Conservation (phyloP, 1,284 basidiomycete species). For the Cryptococcus hybrid region DNA sequence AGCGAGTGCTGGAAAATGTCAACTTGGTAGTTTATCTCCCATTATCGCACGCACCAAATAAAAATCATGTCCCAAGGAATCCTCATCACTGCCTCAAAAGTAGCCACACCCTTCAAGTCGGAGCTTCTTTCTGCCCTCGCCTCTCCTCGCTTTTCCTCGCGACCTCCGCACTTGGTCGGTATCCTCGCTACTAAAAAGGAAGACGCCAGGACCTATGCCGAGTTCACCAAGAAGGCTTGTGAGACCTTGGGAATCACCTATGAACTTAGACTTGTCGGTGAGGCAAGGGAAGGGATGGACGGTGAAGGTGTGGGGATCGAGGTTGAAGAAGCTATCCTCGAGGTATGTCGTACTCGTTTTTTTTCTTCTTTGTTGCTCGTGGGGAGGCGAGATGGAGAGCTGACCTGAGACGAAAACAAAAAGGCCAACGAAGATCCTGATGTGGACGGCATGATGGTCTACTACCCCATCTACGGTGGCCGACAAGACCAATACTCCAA, state of each 20-base stretch:
- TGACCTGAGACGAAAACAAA: background rate
- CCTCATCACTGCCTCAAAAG: constrained; percentile 48
- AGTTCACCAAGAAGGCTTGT: constrained; percentile 93
- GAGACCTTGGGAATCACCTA: constrained; percentile 85
- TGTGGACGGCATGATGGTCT: constrained; percentile 97
- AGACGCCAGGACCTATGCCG: constrained; percentile 87
- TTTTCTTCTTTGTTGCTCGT: too few species aligned
- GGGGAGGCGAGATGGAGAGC: constrained; percentile 14
- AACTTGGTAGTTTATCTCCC: too few species aligned
- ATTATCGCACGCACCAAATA: too few species aligned
- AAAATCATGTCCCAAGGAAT: constrained; percentile 32
- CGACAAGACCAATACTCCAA: constrained; percentile 94
- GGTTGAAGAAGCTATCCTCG: constrained; percentile 91
- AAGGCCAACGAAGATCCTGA: constrained; percentile 76
- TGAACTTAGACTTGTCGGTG: constrained; percentile 67
- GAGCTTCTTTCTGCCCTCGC: constrained; percentile 42
- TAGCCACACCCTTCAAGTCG: constrained; percentile 49
- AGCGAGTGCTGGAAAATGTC: too few species aligned
- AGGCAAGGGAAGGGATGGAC: constrained; percentile 51
- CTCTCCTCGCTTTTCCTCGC: constrained; percentile 28
- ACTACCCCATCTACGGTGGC: constrained; percentile 86
- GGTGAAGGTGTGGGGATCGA: constrained; percentile 61
- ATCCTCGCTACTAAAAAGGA: constrained; percentile 84
- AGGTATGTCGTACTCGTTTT: constrained; percentile 46
- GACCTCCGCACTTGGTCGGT: constrained; percentile 76